Conservation (phyloP, 1,284 basidiomycete species). For the Agaricales sp. region DNA sequence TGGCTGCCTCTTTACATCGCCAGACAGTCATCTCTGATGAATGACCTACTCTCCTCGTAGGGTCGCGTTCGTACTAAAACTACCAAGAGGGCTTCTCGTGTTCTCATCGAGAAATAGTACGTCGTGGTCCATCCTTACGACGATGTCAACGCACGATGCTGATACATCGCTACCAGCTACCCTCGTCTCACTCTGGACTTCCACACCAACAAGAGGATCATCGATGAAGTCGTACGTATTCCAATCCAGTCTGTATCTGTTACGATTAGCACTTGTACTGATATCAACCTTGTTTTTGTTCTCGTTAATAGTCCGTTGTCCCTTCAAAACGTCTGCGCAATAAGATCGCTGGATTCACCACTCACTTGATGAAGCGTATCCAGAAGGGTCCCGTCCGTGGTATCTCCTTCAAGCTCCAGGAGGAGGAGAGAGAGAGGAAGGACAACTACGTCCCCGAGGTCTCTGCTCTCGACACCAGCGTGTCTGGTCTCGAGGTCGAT, state of each 20-base stretch:
- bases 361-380: conserved; percentile 99
- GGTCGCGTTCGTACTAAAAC: conserved; percentile 99
- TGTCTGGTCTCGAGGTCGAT: conserved; percentile 77
- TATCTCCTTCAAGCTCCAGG: conserved; percentile 99
- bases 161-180: conserved; percentile 45
- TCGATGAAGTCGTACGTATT: conserved; percentile 89
- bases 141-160: conserved; percentile 7
- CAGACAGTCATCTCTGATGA: no score
- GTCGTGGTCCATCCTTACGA: conserved; percentile 22
- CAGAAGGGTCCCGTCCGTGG: conserved; percentile 98
- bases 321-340: conserved; percentile 99
- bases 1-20: not conserved
- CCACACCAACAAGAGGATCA: conserved; percentile 99
- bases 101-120: conserved; percentile 99
- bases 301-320: conserved; percentile 65
- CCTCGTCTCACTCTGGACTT: conserved; percentile 94
- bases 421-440: conserved; percentile 99
- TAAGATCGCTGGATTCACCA: conserved; percentile 99
- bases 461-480: conserved; percentile 81
- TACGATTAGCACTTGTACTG: not conserved
- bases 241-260: no score
- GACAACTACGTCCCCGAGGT: conserved; percentile 97
- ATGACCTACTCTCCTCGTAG: conserved; percentile 31
- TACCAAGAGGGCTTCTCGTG: conserved; percentile 97
- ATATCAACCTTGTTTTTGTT: not conserved